Conservation (phyloP, 495 filamentous ascomycete genomes). For the Penicillium pulvis region DNA sequence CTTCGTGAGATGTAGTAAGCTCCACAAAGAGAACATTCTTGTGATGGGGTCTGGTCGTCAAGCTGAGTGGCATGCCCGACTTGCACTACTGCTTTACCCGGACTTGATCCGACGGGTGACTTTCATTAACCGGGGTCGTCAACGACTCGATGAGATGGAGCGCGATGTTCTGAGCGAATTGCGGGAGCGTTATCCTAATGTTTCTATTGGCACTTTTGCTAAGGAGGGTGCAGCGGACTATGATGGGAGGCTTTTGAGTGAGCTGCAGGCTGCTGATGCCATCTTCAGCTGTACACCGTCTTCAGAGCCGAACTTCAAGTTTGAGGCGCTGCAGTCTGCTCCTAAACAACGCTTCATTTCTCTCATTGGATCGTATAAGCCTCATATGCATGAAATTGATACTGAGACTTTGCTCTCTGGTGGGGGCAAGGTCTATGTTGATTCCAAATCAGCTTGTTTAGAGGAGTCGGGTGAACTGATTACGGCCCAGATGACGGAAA, state of each 20-base stretch:
- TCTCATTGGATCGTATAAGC: conserved; percentile 81
- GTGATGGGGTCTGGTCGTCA: conserved; percentile 88
- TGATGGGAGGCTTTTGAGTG: conserved; percentile 24
- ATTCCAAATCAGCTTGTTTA: conserved; percentile 76
- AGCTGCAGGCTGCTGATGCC: conserved; percentile 56
- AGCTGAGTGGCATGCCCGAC: conserved; percentile 89
- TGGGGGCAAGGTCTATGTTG: conserved; percentile 77
- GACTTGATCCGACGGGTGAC: conserved; percentile 69
- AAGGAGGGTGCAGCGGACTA: conserved; percentile 36
- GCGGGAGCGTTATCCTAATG: conserved; percentile 26
- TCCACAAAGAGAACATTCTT: conserved; percentile 63
- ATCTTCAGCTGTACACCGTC: conserved; percentile 80
- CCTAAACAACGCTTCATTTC: conserved; percentile 72
- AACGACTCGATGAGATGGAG: conserved; percentile 42
- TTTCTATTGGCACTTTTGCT: conserved; percentile 28
- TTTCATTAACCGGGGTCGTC: conserved; percentile 73
- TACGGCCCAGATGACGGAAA: conserved; percentile 63
- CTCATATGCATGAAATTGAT: conserved; percentile 85
- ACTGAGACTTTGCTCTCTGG: conserved; percentile 71
- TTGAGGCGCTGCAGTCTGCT: conserved; percentile 45
- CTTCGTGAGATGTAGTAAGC: conserved; percentile 54
- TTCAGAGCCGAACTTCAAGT: conserved; percentile 61
- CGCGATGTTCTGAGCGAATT: conserved; percentile 28
- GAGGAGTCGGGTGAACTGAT: conserved; percentile 90
- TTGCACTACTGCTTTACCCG: conserved; percentile 67